phyloP scores from a whole-genome alignment of 495 filamentous ascomycete species.

The Penicillium turbatum region DNA sequence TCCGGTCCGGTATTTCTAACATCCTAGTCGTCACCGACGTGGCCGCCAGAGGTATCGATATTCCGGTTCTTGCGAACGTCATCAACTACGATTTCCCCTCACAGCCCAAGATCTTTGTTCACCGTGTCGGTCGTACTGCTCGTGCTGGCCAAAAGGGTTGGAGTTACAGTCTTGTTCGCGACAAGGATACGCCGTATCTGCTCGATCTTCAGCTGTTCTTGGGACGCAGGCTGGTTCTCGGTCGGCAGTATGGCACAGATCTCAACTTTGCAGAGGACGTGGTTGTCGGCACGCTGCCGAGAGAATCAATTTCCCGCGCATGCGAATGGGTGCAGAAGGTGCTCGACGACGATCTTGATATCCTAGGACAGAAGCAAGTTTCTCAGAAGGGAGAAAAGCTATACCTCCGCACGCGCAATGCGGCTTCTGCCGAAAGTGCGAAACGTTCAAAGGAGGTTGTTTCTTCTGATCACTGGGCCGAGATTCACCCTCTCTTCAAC shows the following conservation, averaged over 20 bases:
- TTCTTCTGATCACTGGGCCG: slow-evolving; percentile 59
- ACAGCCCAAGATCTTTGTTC: slow-evolving; percentile 94
- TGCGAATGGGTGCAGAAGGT: slow-evolving; percentile 77
- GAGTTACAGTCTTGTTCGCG: slow-evolving; percentile 87
- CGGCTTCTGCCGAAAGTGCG: slow-evolving; percentile 80
- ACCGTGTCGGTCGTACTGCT: slow-evolving; percentile 92
- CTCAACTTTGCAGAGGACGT: slow-evolving; percentile 76
- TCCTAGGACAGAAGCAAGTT: slow-evolving; percentile 63
- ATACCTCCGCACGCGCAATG: slow-evolving; percentile 82
- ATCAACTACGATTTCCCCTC: slow-evolving; percentile 99
- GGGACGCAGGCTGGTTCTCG: slow-evolving; percentile 70
- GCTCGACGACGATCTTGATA: slow-evolving; percentile 68
- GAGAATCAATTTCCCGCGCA: slow-evolving; percentile 65
- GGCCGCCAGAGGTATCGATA: slow-evolving; percentile 95
- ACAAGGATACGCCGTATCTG: slow-evolving; percentile 82
- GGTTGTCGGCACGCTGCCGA: slow-evolving; percentile 65
- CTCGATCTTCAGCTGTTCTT: slow-evolving; percentile 95
- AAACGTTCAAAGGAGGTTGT: slow-evolving; percentile 77
- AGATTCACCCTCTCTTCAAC: slow-evolving; percentile 72
- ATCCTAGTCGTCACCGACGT: slow-evolving; percentile 98
- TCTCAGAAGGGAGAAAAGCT: slow-evolving; percentile 87
- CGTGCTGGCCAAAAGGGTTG: slow-evolving; percentile 88
- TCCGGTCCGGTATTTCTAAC: slow-evolving; percentile 75
- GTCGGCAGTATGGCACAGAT: slow-evolving; percentile 46
- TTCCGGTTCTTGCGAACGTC: slow-evolving; percentile 90